Evolutionary conservation across 2,329 filamentous ascomycete genomes (phyloP), one percentile per base, ranked within the genome.

Genomic region (Ophiostoma populinum): DNA sequence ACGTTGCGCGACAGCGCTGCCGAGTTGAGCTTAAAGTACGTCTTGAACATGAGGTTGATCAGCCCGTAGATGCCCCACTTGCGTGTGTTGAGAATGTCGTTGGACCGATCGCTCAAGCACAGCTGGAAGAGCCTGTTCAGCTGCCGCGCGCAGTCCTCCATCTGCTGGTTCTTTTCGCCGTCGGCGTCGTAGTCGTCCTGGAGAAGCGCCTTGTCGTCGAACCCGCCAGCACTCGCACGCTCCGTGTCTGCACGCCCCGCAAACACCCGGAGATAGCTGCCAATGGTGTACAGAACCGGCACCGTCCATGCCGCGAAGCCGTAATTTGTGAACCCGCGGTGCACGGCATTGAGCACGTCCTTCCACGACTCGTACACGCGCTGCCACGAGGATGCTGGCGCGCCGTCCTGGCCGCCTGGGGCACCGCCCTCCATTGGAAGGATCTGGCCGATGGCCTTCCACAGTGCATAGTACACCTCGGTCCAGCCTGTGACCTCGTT

Each of bases 21-120:
- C 22, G 80, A 81, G 57, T 92, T 93, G 43, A 95, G 64, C 61
- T 82, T 92, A 63, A 98, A 98, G 55, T 95, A 94, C 2, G 86
- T 95, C 58, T 95, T 95, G 70, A 98, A 98, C 11, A 94, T 65
- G 7, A 98, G 67, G 51, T 93, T 95, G 49, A 86, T 83, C 44
- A 87, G 77, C 54, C 85, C 86, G 60, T 98, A 98, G 32, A 93
- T 80, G 6, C 83, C 92, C 90, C 90, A 98, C 69, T 95, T 98
- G 36, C 90, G 75, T 7, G 87, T 94, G 48, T 92, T 80, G 49
- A 85, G 75, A 29, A 94, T 62, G 11, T 45, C 46, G 12, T 40
- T 35, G 80, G 75, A 41, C 82, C 85, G 77, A 53, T 98, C 90
- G 47, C 75, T 83, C 32, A 93, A 63, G 53, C 90, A 98, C 5